phyloP scores from a whole-genome alignment of 768 basidiomycete species.

The Mycena vulgaris region DNA sequence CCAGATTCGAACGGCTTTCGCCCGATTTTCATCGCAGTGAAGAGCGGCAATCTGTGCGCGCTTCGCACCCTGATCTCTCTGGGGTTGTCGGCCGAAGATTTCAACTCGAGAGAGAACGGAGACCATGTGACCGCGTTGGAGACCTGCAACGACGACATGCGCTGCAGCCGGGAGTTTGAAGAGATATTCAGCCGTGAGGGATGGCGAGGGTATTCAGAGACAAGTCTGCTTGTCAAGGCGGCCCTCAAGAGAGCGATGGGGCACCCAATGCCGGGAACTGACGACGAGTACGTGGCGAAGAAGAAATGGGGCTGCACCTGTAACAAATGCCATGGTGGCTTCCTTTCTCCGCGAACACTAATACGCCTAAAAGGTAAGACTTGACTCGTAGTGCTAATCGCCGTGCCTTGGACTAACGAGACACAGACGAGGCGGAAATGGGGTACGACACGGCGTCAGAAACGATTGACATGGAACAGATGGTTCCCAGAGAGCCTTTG shows the following conservation, averaged over 20 bases:
- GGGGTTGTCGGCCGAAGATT: conserved; percentile 16
- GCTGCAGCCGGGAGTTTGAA: conserved; percentile 13
- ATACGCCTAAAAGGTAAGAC: conserved; percentile 37
- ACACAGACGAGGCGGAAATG: conserved; percentile 30
- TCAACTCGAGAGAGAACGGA: conserved; percentile 24
- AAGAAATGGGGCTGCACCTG: conserved; percentile 45
- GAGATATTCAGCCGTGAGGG: conserved; percentile 11
- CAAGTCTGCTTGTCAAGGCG: neutral
- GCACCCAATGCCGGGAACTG: conserved; percentile 6
- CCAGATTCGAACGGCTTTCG: conserved; percentile 19
- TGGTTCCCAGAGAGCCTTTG: conserved; percentile 24
- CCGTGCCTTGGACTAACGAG: neutral
- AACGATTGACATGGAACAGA: neutral
- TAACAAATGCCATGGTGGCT: conserved; percentile 40
- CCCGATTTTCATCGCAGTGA: conserved; percentile 20
- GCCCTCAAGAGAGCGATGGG: conserved; percentile 28
- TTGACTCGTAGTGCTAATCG: neutral
- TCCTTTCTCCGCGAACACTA: conserved; percentile 41
- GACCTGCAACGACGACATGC: conserved; percentile 11
- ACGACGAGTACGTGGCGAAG: conserved; percentile 37
- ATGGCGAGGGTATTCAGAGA: conserved; percentile 16
- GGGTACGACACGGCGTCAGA: conserved; percentile 21
- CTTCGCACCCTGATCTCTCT: conserved; percentile 14
- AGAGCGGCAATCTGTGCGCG: conserved; percentile 7
- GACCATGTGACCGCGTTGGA: conserved; percentile 18